Evolutionary conservation across 371 early-diverging fungal genomes (phyloP).

Genomic region (Coemansia sp.): DNA sequence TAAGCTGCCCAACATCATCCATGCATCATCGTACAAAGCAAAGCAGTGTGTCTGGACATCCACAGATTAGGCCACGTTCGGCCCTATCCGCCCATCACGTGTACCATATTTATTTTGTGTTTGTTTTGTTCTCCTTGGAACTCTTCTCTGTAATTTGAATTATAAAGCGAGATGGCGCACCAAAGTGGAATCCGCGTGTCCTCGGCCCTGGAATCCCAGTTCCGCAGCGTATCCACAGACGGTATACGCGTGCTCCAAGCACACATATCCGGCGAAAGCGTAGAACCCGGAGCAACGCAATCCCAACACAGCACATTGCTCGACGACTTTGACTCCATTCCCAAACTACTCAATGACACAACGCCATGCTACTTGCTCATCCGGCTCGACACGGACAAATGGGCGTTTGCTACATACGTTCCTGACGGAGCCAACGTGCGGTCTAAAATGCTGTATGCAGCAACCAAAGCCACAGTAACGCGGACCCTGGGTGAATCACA

Average conservation of each 20-base stretch:
- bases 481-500: constrained; percentile 76
- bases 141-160: background rate
- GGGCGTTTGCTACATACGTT: constrained; percentile 75
- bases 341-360: constrained; percentile 55
- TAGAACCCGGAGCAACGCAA: constrained; percentile 10
- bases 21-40: too few species aligned
- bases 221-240: constrained; percentile 12
- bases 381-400: constrained; percentile 61
- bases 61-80: too few species aligned
- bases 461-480: constrained; percentile 71
- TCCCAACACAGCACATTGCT: constrained; percentile 7
- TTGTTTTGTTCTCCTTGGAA: too few species aligned
- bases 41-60: too few species aligned
- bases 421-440: constrained; percentile 78
- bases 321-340: constrained; percentile 57
- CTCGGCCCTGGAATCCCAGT: constrained; percentile 13
- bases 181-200: constrained; percentile 47
- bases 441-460: constrained; percentile 88
- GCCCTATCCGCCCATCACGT: too few species aligned
- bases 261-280: constrained; percentile 21
- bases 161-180: constrained; percentile 27
- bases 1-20: too few species aligned
- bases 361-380: constrained; percentile 70
- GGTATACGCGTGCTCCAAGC: constrained; percentile 24
- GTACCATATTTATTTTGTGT: too few species aligned